phyloP scores from a whole-genome alignment of 345 rosid genomes.

The Erucastrum elatum region DNA sequence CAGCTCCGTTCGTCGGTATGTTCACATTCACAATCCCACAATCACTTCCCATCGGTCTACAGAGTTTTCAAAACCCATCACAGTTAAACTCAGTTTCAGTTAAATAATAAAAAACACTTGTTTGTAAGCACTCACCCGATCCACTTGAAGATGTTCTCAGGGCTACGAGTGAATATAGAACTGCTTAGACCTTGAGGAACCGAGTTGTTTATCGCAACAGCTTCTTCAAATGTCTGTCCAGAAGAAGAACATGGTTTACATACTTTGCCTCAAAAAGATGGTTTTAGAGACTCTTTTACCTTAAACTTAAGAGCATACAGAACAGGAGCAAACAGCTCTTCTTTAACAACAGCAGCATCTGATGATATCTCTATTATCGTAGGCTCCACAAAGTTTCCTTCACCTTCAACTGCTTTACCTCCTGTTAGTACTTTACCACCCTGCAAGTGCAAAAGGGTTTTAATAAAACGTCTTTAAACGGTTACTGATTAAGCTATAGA shows the following conservation, averaged over 20 bases:
- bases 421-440: constrained; percentile 89
- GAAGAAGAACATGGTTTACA: not conserved
- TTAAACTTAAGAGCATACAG: constrained; percentile 81
- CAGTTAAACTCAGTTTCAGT: not conserved
- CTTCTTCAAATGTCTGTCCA: constrained; percentile 77
- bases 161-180: constrained; percentile 80
- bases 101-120: not conserved
- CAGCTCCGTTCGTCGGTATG: constrained; percentile 99
- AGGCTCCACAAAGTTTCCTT: constrained; percentile 94
- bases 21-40: constrained; percentile 95
- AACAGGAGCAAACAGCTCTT: constrained; percentile 93
- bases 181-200: constrained; percentile 98
- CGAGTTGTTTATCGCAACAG: constrained; percentile 83
- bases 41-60: constrained; percentile 90
- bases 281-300: constrained; percentile 45
- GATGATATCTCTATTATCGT: constrained; percentile 88
- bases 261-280: not conserved
- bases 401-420: constrained; percentile 61
- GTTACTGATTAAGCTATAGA: not conserved
- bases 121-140: constrained; percentile 56
- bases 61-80: constrained; percentile 23
- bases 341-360: constrained; percentile 67
- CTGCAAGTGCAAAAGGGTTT: constrained; percentile 43
- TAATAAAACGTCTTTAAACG: not conserved
- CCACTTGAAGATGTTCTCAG: constrained; percentile 85